Base-by-base conservation (phyloP, 2,329 filamentous ascomycete genomes). In the Talaromyces sp. region DNA sequence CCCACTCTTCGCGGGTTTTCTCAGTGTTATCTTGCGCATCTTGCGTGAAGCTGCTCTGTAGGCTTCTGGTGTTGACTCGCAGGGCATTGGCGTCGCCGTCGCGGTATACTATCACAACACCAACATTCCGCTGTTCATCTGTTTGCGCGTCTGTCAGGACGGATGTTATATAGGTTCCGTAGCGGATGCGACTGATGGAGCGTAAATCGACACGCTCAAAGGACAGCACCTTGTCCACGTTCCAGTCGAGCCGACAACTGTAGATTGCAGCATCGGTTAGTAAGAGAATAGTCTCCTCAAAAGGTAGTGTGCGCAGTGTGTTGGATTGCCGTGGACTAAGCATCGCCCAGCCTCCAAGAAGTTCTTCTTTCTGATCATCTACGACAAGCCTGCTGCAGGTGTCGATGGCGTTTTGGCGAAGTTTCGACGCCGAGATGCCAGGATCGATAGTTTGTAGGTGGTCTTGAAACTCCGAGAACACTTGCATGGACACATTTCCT, bases 361-460 rank as follows among this genome's bases (percentile, higher is more conserved):
- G 85, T 66, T 96, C 91, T 70, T 98, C 95, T 1, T 82, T 81
- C n/a, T 88, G 85, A 65, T 96, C 89, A 31, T 88, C 88, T 51
- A 98, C 87, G 4, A 96, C 93, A 44, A 96, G 90, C 69, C 90
- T 91, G 67, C 91, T 88, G 67, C 90, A 94, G 3, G 90, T 89
- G 68, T 97, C 93, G 65, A 98, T 94, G 8, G 95, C 95, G 65
- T 91, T 89, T 72, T 96, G 90, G 47, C 94, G 85, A 73, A 96
- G 88, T 68, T 89, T 92, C 40, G 87, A 82, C 73, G 96, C 87
- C 1, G 94, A 96, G 14, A 98, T 86, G 0, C 92, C 92, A 14
- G 94, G 94, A 70, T 99, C 95, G 53, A 91, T 89, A 51, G 88
- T 93, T 85, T 93, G 96, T 86, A 99, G 92, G 68, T 93, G 90